Evolutionary conservation across 305 asterid genomes (phyloP).

Genomic region (Salvia sclarea): DNA sequence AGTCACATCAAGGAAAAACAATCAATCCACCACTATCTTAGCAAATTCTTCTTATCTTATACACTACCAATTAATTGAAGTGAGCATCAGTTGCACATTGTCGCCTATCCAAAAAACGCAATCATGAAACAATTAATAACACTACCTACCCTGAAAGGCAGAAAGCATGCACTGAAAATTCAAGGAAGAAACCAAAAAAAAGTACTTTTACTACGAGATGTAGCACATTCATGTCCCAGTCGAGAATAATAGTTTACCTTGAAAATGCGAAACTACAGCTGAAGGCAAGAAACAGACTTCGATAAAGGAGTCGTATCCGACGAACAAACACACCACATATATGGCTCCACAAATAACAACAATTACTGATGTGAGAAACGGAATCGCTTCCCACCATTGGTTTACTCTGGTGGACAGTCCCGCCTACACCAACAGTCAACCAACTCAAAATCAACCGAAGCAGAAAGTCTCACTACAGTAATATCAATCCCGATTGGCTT

Average conservation of each 20-base stretch:
- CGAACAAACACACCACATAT: constrained; percentile 76
- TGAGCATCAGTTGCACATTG: background rate
- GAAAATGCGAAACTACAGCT: constrained; percentile 75
- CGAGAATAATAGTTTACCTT: constrained; percentile 51
- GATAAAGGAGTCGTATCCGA: constrained; percentile 84
- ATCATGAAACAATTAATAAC: background rate
- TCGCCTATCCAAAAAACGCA: background rate
- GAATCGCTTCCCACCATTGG: constrained; percentile 97
- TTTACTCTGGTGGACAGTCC: constrained; percentile 75
- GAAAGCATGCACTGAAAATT: constrained; percentile 7
- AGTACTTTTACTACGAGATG: background rate
- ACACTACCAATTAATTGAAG: constrained; percentile 4
- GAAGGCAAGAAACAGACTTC: constrained; percentile 95
- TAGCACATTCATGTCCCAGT: constrained; percentile 1
- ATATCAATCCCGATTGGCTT: background rate
- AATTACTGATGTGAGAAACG: constrained; percentile 73
- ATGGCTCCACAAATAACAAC: constrained; percentile 72
- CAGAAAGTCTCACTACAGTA: background rate
- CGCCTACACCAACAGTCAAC: constrained; percentile 51
- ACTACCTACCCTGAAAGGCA: background rate
- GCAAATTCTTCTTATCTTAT: constrained; percentile 12
- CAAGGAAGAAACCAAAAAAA: background rate
- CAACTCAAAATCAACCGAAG: constrained; percentile 25
- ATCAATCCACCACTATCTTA: background rate
- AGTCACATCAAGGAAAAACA: background rate